A percentile compares a stretch with the other conserved stretches of the same genome.
Evolutionary conservation across 768 basidiomycete species (phyloP).

Genomic region (Myochromella boudieri): DNA sequence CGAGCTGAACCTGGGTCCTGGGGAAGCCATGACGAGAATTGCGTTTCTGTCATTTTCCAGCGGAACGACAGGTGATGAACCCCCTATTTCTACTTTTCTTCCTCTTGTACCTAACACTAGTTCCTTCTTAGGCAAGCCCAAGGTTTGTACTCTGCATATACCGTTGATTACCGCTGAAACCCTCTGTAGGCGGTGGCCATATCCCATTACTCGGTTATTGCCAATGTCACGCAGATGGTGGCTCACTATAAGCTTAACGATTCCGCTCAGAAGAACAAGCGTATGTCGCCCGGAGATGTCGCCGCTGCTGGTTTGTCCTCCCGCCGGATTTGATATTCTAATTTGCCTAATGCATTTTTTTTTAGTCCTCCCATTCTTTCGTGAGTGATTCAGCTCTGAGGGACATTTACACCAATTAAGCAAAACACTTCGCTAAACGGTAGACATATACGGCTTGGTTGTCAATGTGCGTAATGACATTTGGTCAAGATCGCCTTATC

Average conservation of each 20-base stretch:
- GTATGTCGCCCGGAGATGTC: constrained; percentile 54
- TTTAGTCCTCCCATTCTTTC: constrained; percentile 60
- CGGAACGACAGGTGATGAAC: constrained; percentile 66
- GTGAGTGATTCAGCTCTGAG: constrained; percentile 31
- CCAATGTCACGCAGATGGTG: constrained; percentile 62
- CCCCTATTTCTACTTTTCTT: no score
- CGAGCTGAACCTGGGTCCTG: constrained; percentile 47
- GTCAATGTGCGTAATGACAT: constrained; percentile 42
- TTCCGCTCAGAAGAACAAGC: constrained; percentile 36
- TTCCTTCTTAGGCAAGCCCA: constrained; percentile 29
- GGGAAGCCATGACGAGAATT: constrained; percentile 59
- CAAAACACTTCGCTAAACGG: neutral
- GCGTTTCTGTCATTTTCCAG: constrained; percentile 76
- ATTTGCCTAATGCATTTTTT: neutral
- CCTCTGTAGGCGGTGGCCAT: constrained; percentile 59
- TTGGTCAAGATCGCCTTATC: neutral
- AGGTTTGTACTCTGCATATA: constrained; percentile 23
- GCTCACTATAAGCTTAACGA: constrained; percentile 47
- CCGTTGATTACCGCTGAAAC: neutral
- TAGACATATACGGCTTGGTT: constrained; percentile 63
- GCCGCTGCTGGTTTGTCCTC: constrained; percentile 50
- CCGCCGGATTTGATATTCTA: neutral
- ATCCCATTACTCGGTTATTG: constrained; percentile 63
- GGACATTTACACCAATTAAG: neutral
- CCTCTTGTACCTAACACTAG: neutral